Conservation (phyloP, 352 stramenopile species). For the Salisapilia sapeloensis region DNA sequence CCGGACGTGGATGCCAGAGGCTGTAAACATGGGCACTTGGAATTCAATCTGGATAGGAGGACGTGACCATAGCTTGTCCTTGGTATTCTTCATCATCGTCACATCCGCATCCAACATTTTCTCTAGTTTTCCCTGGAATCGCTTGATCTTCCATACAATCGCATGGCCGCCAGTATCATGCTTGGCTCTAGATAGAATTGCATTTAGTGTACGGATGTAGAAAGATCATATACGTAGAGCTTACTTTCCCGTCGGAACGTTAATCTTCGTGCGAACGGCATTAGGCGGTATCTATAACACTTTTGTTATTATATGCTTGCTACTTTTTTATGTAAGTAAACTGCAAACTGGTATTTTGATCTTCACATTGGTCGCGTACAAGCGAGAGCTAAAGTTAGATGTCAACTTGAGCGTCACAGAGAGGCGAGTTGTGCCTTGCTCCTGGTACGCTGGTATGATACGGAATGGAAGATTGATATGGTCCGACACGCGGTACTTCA, state of each 20-base stretch:
- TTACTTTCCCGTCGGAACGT: slow-evolving; percentile 81
- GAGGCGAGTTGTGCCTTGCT: slow-evolving; percentile 77
- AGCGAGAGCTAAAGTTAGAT: slow-evolving; percentile 90
- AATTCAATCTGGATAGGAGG: slow-evolving; percentile 97
- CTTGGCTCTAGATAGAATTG: slow-evolving; percentile 60
- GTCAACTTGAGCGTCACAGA: slow-evolving; percentile 73
- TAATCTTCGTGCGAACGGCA: slow-evolving; percentile 92
- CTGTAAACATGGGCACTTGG: slow-evolving; percentile 96
- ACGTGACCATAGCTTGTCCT: slow-evolving; percentile 92
- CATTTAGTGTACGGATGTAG: neutral
- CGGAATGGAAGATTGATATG: slow-evolving; percentile 98
- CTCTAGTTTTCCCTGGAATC: slow-evolving; percentile 92
- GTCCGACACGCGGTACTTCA: slow-evolving; percentile 95
- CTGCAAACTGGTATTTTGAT: slow-evolving; percentile 86
- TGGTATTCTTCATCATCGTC: slow-evolving; percentile 93
- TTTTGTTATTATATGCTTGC: slow-evolving; percentile 1
- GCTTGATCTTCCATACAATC: slow-evolving; percentile 96
- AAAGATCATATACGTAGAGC: too few species aligned
- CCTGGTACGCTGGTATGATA: slow-evolving; percentile 94
- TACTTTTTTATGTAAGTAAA: neutral
- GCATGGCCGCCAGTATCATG: slow-evolving; percentile 96
- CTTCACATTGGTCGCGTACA: slow-evolving; percentile 94
- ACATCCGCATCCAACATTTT: slow-evolving; percentile 91
- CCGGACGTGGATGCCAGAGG: slow-evolving; percentile 93
- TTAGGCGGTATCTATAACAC: slow-evolving; percentile 77